phyloP scores from a whole-genome alignment of 768 basidiomycete genomes.

The Phylloporus sp. region DNA sequence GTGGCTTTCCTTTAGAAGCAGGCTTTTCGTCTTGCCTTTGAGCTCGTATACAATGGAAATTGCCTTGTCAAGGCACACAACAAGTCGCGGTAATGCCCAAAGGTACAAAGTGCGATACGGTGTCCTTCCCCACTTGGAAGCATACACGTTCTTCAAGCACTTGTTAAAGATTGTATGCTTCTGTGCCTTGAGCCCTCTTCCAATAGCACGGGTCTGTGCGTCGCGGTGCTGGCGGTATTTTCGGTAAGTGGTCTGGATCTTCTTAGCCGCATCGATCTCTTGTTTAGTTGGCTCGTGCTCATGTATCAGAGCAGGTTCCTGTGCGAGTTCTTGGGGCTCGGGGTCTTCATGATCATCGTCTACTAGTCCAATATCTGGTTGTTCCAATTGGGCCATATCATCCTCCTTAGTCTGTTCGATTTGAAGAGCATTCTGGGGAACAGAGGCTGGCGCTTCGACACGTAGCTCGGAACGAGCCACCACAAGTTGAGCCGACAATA shows the following conservation, averaged over 20 bases:
- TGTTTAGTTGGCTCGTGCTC: conserved; percentile 21
- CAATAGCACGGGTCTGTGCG: conserved; percentile 5
- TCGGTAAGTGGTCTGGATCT: conserved; percentile 21
- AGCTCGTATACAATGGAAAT: conserved; percentile 20
- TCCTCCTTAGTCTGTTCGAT: neutral
- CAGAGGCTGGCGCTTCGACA: conserved; percentile 15
- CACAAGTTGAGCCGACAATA: conserved; percentile 21
- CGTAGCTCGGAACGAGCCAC: conserved; percentile 13
- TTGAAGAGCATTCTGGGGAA: conserved; percentile 8
- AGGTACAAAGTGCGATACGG: conserved; percentile 37
- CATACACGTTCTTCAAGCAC: conserved; percentile 27
- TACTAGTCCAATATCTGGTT: neutral
- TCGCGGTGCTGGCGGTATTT: conserved; percentile 1
- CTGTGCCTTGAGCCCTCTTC: conserved; percentile 19
- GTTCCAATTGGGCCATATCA: neutral
- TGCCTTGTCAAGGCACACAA: conserved; percentile 39
- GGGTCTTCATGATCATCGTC: conserved; percentile 12
- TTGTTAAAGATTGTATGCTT: conserved; percentile 22
- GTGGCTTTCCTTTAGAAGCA: conserved; percentile 27
- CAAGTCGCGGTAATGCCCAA: conserved; percentile 37
- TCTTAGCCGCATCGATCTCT: conserved; percentile 24
- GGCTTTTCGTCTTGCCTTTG: conserved; percentile 33
- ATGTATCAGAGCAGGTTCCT: conserved; percentile 14
- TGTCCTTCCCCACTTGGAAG: conserved; percentile 26
- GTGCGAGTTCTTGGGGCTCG: conserved; percentile 9